These are phyloP conservation scores for Thalia dealbata DNA, from an alignment of 176 grass and related monocot genomes.

Conservation along the genomic window DNA sequence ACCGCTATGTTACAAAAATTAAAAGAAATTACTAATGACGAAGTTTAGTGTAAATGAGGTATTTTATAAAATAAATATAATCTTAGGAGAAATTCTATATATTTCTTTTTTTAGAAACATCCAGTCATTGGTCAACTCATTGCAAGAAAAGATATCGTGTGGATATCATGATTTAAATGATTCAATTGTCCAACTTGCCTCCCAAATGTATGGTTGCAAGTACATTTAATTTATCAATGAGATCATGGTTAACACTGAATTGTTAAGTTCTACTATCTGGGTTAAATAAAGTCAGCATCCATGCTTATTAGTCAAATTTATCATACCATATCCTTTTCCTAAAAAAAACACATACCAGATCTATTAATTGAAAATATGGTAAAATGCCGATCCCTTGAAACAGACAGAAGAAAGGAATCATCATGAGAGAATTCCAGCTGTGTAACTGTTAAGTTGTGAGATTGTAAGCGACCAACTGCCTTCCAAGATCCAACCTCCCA, in stretches of 20 bases:
- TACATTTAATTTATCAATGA: neutral
- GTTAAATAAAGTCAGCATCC: neutral
- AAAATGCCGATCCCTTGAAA: conserved; percentile 84
- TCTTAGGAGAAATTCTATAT: neutral
- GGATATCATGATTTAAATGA: neutral
- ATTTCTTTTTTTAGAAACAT: neutral
- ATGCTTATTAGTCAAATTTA: neutral
- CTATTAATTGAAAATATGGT: conserved; percentile 54
- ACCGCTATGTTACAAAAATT: neutral
- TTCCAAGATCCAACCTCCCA: conserved; percentile 98
- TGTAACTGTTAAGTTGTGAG: conserved; percentile 89
- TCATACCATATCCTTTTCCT: too few species aligned
- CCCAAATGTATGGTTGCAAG: too few species aligned
- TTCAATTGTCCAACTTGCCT: too few species aligned
- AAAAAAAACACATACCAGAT: conserved; percentile 43
- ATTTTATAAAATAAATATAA: conserved; percentile 1
- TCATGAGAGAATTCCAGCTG: conserved; percentile 85
- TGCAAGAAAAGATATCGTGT: neutral
- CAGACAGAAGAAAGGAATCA: conserved; percentile 61
- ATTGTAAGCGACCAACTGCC: conserved; percentile 59
- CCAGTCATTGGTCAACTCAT: neutral
- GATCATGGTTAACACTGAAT: neutral
- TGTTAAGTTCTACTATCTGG: conserved; percentile 14
- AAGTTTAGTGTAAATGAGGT: neutral
- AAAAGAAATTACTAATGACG: neutral